A percentile compares a stretch with the other conserved stretches of the same genome.
phyloP scores from a whole-genome alignment of 257 asterid genomes.

The Solanum peruvianum region DNA sequence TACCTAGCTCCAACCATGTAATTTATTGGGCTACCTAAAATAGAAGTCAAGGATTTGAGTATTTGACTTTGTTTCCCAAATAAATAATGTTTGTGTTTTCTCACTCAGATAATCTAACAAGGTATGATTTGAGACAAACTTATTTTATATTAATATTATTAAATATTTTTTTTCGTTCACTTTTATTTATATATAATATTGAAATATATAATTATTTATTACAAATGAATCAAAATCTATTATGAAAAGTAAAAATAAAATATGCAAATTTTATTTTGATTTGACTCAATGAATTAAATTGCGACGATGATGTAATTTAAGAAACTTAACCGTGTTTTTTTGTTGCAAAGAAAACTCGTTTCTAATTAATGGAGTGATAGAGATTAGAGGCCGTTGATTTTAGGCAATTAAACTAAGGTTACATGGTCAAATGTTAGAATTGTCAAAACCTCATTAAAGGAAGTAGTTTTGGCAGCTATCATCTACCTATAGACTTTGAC shows the following conservation, averaged over 20 bases:
- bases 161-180: neutral
- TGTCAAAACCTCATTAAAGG: neutral
- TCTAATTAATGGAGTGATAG: neutral
- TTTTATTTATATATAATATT: neutral
- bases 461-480: neutral
- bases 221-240: neutral
- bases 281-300: neutral
- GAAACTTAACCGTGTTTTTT: neutral
- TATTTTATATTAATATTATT: neutral
- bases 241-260: neutral
- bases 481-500: neutral
- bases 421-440: neutral
- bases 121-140: neutral
- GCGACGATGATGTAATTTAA: neutral
- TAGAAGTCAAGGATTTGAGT: neutral
- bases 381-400: neutral
- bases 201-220: neutral
- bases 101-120: neutral
- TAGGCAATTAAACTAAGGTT: neutral
- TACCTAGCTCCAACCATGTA: neutral
- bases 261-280: neutral
- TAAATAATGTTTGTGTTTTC: neutral
- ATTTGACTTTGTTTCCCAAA: neutral
- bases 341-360: neutral
- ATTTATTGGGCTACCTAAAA: neutral